Percentiles rank a stretch among this genome's conserved stretches.
These are phyloP conservation scores for Cladophialophora chaetospira DNA, from an alignment of 2,329 filamentous ascomycete species.

Conservation along the genomic window DNA sequence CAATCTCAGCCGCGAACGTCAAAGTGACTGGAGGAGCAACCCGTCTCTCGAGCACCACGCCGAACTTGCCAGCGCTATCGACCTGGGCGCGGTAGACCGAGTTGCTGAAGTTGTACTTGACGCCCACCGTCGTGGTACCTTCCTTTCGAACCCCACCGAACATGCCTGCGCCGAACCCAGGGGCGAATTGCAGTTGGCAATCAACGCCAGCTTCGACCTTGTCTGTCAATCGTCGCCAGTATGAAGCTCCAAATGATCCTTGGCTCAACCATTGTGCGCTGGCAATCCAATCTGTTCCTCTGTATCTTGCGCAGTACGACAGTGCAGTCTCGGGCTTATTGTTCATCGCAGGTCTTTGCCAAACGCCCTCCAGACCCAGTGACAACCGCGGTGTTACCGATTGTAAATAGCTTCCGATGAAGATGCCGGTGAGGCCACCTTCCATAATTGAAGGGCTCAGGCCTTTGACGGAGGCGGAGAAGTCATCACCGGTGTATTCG, in stretches of 20 bases:
- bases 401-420: constrained; percentile 94
- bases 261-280: constrained; percentile 87
- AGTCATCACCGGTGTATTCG: constrained; percentile 91
- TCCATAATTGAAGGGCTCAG: constrained; percentile 94
- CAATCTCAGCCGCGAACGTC: constrained; percentile 94
- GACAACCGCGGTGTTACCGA: constrained; percentile 84
- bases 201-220: constrained; percentile 96
- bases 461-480: constrained; percentile 88
- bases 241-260: constrained; percentile 84
- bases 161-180: constrained; percentile 62
- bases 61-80: constrained; percentile 91
- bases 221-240: constrained; percentile 90
- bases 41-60: constrained; percentile 91
- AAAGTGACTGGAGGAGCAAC: constrained; percentile 89
- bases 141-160: constrained; percentile 83
- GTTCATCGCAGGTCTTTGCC: constrained; percentile 82
- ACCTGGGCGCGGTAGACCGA: constrained; percentile 95
- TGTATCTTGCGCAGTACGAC: constrained; percentile 91
- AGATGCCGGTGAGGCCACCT: constrained; percentile 90
- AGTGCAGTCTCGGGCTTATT: constrained; percentile 88
- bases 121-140: constrained; percentile 85
- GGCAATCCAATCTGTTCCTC: constrained; percentile 87
- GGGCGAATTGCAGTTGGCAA: constrained; percentile 80
- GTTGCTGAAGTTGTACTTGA: constrained; percentile 97
- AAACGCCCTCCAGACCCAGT: constrained; percentile 87